Evolutionary conservation across 148 eudicot species (phyloP).

Genomic region (Vaccinium macrocarpon): DNA sequence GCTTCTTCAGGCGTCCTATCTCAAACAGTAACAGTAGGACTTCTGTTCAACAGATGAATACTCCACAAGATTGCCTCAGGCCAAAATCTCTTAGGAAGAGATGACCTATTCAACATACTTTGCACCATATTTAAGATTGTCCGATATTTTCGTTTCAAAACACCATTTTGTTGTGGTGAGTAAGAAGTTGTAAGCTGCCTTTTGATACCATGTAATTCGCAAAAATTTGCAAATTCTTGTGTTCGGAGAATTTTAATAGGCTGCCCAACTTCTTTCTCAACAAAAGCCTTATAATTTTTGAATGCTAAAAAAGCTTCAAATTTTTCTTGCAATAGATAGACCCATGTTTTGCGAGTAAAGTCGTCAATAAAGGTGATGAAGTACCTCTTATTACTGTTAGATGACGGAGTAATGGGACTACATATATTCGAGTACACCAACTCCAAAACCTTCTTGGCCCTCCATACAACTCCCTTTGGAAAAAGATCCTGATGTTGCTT

Average conservation of each 20-base stretch:
- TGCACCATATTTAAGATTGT: too few relatives aligned
- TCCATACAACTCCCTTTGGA: not conserved
- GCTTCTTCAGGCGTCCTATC: not conserved
- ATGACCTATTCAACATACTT: too few relatives aligned
- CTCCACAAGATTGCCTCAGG: too few relatives aligned
- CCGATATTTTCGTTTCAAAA: too few relatives aligned
- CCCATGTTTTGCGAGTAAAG: not conserved
- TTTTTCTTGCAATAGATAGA: not conserved
- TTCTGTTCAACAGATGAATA: too few relatives aligned
- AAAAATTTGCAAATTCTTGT: not conserved
- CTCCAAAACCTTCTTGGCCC: not conserved
- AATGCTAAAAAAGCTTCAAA: not conserved
- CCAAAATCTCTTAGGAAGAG: too few relatives aligned
- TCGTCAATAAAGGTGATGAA: not conserved
- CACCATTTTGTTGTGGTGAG: too few relatives aligned
- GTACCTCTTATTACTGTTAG: not conserved
- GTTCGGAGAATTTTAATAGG: not conserved
- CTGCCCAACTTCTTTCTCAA: conserved; percentile 3
- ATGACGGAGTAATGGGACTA: not conserved
- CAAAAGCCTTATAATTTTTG: not conserved
- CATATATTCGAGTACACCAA: not conserved
- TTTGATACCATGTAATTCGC: too few relatives aligned
- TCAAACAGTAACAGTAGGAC: not conserved
- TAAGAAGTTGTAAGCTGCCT: too few relatives aligned
- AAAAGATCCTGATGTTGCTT: not conserved